These are phyloP conservation scores for Anthostomella pinea DNA, from an alignment of 2,329 filamentous ascomycete species.

Conservation along the genomic window DNA sequence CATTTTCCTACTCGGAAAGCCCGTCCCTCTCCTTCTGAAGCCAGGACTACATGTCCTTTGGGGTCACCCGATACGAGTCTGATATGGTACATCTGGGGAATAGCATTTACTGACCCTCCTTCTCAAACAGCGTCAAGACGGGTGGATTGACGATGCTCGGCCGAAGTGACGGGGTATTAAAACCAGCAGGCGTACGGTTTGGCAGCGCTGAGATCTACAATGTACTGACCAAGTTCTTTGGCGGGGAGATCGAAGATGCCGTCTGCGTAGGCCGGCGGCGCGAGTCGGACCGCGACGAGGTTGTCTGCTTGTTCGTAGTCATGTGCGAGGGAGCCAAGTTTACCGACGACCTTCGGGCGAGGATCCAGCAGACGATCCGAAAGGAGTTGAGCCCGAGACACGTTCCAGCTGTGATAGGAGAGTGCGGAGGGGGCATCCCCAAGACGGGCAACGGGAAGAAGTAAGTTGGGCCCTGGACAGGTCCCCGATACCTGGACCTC, in stretches of 20 bases:
- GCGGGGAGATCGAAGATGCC: conserved; percentile 74
- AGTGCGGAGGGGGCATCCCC: conserved; percentile 77
- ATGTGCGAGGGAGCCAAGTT: conserved; percentile 61
- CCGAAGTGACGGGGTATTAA: conserved; percentile 86
- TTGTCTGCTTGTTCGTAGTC: conserved; percentile 84
- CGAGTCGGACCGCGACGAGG: conserved; percentile 73
- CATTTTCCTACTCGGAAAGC: no score
- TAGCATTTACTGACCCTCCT: no score
- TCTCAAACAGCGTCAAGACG: conserved; percentile 55
- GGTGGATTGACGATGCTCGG: conserved; percentile 88
- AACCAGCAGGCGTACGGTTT: conserved; percentile 88
- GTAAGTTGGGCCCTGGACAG: conserved; percentile 47
- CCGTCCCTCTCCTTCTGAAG: no score
- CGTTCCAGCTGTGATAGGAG: conserved; percentile 79
- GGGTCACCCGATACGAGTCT: no score
- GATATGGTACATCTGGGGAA: no score
- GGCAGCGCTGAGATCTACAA: conserved; percentile 97
- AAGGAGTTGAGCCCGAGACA: conserved; percentile 83
- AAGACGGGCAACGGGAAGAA: conserved; percentile 96
- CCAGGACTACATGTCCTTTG: no score
- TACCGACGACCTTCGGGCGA: conserved; percentile 54
- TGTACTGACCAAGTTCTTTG: conserved; percentile 80
- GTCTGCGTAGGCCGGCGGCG: conserved; percentile 80
- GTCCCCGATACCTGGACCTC: conserved; percentile 12
- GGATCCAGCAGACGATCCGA: conserved; percentile 67